Evolutionary conservation across 164 flowering plant species (phyloP), one percentile per base, ranked within the genome.

Genomic region (Umbellularia californica): DNA sequence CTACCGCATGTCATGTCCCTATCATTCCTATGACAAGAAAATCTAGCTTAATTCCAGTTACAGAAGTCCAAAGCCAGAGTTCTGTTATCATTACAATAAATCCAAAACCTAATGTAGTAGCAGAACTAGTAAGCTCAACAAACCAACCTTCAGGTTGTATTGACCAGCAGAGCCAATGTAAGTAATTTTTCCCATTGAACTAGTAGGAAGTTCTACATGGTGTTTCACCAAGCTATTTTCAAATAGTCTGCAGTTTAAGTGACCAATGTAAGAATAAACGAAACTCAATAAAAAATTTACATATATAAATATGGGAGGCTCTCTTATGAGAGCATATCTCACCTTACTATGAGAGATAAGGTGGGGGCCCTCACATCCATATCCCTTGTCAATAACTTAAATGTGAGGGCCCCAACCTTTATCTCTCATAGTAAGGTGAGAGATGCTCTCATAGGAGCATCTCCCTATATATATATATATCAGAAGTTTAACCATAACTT

Each of bases 191-290:
- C 98, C 98, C 98, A 96, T 94, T 52, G 95, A 82, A 83, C 86
- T 91, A 69, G 99, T 98, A 80, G 98, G 97, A 76, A 96, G 95
- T 2, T 91, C 95, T 79, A 96, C 89, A 85, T 83, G 98, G 81
- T 96, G 98, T 76, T 87, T 79, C 94, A 96, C 88, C 78, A 96
- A 82, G 84, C 87, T 94, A 84, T 96, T 96, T 88, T 96, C 99
- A 82, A 86, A 82, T 67, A 96, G 15, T 51, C 58, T 51, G 58
- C 58, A 51, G 12, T 51, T 15, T 11, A 51, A 52, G 58, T 52
- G 30, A 28, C 30, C 30, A 28, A 28, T 28, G 30, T 28, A 28
- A 28, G 30, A 28, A 28, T 27, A 27, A 27, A 1, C 1, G 27
- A 27, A 27, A 27, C 27, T 27, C 27, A 27, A 27, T 27, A 27